Evolutionary conservation across 306 rosid genomes (phyloP).

Genomic region (Cercis canadensis): DNA sequence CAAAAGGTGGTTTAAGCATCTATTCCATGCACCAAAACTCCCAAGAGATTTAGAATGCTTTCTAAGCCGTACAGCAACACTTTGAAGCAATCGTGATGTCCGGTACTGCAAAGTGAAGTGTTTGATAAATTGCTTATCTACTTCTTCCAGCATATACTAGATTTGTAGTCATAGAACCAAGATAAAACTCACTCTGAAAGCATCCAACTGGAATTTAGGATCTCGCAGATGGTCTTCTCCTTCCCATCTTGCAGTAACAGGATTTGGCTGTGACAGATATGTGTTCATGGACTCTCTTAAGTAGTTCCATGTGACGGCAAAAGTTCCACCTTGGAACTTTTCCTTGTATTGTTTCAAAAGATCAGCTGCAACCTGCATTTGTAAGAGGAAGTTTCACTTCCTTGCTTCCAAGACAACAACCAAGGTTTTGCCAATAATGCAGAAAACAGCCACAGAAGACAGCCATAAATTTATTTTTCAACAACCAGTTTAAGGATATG

Average conservation of each 20-base stretch:
- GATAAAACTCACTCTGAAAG: slow-evolving; percentile 84
- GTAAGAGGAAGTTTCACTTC: slow-evolving; percentile 26
- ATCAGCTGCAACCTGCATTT: slow-evolving; percentile 80
- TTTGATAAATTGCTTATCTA: slow-evolving; percentile 19
- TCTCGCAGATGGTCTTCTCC: slow-evolving; percentile 78
- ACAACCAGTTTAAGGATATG: slow-evolving; percentile 11
- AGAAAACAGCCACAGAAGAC: background rate
- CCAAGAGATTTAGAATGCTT: slow-evolving; percentile 93
- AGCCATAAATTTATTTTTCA: slow-evolving; percentile 22
- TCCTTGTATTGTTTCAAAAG: slow-evolving; percentile 83
- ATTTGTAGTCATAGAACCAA: slow-evolving; percentile 19
- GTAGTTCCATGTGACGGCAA: slow-evolving; percentile 92
- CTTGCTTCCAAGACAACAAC: slow-evolving; percentile 17
- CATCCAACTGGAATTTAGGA: slow-evolving; percentile 97
- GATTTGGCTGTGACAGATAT: slow-evolving; percentile 95
- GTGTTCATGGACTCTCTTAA: slow-evolving; percentile 86
- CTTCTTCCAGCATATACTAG: background rate
- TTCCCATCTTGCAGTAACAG: slow-evolving; percentile 94
- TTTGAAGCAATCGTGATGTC: slow-evolving; percentile 93
- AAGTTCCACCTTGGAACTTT: slow-evolving; percentile 91
- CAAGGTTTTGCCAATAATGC: background rate
- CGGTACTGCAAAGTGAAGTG: slow-evolving; percentile 71
- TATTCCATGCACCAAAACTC: slow-evolving; percentile 91
- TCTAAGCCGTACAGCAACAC: slow-evolving; percentile 78
- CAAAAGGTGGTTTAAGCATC: slow-evolving; percentile 95